Percentiles rank a stretch among this genome's conserved stretches.
Evolutionary conservation across 2,329 filamentous ascomycete genomes (phyloP).

Genomic region (Boeremia exigua): DNA sequence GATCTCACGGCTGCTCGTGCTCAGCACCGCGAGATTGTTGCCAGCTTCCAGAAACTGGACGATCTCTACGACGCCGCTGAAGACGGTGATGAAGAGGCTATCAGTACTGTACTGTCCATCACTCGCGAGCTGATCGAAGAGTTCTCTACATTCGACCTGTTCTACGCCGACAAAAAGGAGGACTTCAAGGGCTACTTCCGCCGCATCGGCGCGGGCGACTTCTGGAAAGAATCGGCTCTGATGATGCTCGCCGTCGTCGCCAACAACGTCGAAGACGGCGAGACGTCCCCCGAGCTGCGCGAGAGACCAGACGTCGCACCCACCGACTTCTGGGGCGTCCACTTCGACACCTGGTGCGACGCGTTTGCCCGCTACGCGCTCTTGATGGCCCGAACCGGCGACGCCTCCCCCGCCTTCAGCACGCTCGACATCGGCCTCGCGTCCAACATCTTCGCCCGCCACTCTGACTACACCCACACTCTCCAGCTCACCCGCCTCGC

Average conservation of each 20-base stretch:
- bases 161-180: conserved; percentile 60
- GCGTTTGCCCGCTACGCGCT: conserved; percentile 89
- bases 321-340: conserved; percentile 73
- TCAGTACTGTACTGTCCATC: conserved; percentile 64
- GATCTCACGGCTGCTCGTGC: conserved; percentile 52
- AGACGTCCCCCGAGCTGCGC: conserved; percentile 34
- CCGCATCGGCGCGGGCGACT: conserved; percentile 37
- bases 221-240: conserved; percentile 44
- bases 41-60: conserved; percentile 54
- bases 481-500: conserved; percentile 82
- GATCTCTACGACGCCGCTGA: conserved; percentile 52
- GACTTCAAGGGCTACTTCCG: conserved; percentile 48
- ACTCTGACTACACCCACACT: conserved; percentile 69
- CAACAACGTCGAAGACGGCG: conserved; percentile 44
- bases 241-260: conserved; percentile 44
- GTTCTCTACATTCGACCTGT: conserved; percentile 65
- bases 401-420: conserved; percentile 76
- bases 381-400: conserved; percentile 70
- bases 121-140: conserved; percentile 65
- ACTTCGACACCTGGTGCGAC: conserved; percentile 85
- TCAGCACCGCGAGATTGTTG: conserved; percentile 48
- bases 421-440: conserved; percentile 79
- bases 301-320: conserved; percentile 49
- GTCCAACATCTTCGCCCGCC: conserved; percentile 81
- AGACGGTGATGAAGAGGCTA: conserved; percentile 56